Base-by-base conservation (phyloP, 495 filamentous ascomycete genomes). In the Staphylotrichum longicolle region DNA sequence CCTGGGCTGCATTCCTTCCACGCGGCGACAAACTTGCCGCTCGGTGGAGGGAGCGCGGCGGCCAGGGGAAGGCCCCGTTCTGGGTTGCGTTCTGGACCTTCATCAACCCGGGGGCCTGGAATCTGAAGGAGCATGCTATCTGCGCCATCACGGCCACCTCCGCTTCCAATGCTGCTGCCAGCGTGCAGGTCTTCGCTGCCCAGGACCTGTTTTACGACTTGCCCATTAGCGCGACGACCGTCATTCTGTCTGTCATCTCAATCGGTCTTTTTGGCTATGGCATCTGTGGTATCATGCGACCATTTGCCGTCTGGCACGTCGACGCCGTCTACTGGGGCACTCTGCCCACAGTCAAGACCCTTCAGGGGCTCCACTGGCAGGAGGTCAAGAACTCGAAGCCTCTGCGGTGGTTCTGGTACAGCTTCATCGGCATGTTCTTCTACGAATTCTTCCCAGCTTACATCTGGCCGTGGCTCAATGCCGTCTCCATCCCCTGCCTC, bases 391-490 rank as follows among this genome's bases (percentile, higher is more conserved):
- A 70, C 42, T 68, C 67, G 15, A 67, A 71, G 39, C 68, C 69
- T 3, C 60, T 82, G 4, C 69, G 69, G 20, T 68, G 75, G 48
- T 82, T 82, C 66, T 74, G 70, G 63, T 73, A 71, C 54, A 57
- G 68, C 34, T 79, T 81, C 59, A 47, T 44, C 2, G 70, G 72
- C 53, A 69, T 77, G 45, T 73, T 74, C 48, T 40, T 78, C 3
- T 87, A 77, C 66, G 81, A 85, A 63, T 75, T 81, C n/a, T 72
- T 86, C 45, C 84, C 83, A 2, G 63, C 61, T 15, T 86, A 81
- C 59, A 81, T 86, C 15, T 75, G 81, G 35, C 74, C 82, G 0
- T 76, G 79, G 72, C 74, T 86, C 5, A 80, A 77, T 40, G 80
- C 80, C 7, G 65, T 87, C 35, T 82, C 78, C 1, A 78, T 87